Base-by-base conservation (phyloP, 306 rosid species). In the Quercus wislizeni region DNA sequence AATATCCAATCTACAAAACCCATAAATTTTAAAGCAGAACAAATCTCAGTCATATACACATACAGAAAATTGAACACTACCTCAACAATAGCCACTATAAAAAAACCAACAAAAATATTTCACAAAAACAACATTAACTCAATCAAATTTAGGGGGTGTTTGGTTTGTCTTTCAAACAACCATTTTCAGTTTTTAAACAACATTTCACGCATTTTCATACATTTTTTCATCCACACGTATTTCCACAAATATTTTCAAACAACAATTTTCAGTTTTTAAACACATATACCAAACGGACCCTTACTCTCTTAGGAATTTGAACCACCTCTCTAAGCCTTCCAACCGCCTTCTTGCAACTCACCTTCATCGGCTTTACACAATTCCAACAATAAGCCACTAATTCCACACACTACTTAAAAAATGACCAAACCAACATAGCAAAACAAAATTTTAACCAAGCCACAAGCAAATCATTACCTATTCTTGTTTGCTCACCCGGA, bases 261-360 rank as follows among this genome's bases (percentile, higher is more conserved):
- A 21, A 21, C 21, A 21, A 21, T 21, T 21, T 21, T 21, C 21
- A 21, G 21, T 21, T 21, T 21, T 21, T 21, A 21, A 21, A 21
- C 21, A 21, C 21, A 21, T 21, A 21, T 21, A 21, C 21, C 21
- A 21, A 21, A 21, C 21, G 21, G 21, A 21, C 21, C 21, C 21
- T 21, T 56, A 94, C 99, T 87, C 79, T 91, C 83, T 95, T 95
- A 2, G 98, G 89, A 83, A 86, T 93, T 83, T 91, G 94, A 17
- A 91, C 78, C 14, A 90, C 90, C 61, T 91, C 98, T 86, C 98
- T 87, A 56, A 84, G 83, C 73, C 84, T 79, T 80, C 92, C 69
- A 81, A 93, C 93, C 3, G 97, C 94, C 88, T 91, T 93, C 83
- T 84, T 91, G 88, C 97, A 73, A 78, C 91, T 91, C 73, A 71